A percentile compares a stretch with the other conserved stretches of the same genome.
Evolutionary conservation across 306 rosid species (phyloP).

Genomic region (Lupinus albus): DNA sequence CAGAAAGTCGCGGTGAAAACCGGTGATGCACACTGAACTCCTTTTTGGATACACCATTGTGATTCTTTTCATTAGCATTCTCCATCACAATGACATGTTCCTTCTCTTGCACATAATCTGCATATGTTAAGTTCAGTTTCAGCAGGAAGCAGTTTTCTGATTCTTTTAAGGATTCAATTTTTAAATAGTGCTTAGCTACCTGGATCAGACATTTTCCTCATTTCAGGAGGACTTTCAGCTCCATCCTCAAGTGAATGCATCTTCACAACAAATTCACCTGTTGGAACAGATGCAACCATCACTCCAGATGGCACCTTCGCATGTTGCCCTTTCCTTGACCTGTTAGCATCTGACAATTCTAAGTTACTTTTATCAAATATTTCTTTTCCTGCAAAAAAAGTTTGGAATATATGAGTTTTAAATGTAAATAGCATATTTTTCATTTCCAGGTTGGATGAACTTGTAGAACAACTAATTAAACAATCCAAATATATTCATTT

Average conservation of each 20-base stretch:
- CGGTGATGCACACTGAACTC: conserved; percentile 52
- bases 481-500: conserved; percentile 12
- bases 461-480: conserved; percentile 26
- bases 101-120: conserved; percentile 44
- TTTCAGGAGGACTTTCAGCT: conserved; percentile 43
- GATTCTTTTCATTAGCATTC: conserved; percentile 31
- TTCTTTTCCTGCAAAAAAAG: conserved; percentile 53
- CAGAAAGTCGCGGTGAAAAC: conserved; percentile 77
- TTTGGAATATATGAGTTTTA: conserved; percentile 35
- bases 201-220: conserved; percentile 38
- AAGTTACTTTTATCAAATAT: conserved; percentile 40
- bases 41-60: conserved; percentile 45
- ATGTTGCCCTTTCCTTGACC: conserved; percentile 41
- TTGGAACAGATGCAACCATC: conserved; percentile 35
- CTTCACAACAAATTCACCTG: conserved; percentile 43
- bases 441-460: conserved; percentile 25
- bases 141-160: conserved; percentile 24
- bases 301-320: conserved; percentile 37
- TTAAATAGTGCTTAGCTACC: conserved; percentile 34
- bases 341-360: conserved; percentile 43
- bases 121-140: conserved; percentile 37
- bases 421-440: conserved; percentile 34
- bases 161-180: conserved; percentile 36
- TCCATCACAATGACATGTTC: conserved; percentile 31
- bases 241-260: conserved; percentile 47